A percentile compares a stretch with the other conserved stretches of the same genome.
Evolutionary conservation across 176 grass and related monocot species (phyloP).

Genomic region (Eragrostis curvula): DNA sequence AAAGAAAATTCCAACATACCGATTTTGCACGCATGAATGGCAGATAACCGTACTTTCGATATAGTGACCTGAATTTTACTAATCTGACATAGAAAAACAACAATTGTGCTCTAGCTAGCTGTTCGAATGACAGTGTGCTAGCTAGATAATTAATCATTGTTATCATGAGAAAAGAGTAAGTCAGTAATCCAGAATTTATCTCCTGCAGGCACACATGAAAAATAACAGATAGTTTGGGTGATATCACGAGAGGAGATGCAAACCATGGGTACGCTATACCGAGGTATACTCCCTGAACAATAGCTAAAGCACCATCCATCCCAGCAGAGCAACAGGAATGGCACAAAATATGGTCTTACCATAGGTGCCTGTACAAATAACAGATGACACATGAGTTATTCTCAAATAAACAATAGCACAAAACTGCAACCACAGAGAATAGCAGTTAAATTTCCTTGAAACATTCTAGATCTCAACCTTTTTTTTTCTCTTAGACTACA

Average conservation of each 20-base stretch:
- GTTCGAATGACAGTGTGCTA: constrained; percentile 19
- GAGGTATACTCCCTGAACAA: constrained; percentile 39
- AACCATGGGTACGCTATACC: constrained; percentile 16
- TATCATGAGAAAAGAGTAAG: background rate
- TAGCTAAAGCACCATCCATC: constrained; percentile 37
- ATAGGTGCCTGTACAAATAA: constrained; percentile 50
- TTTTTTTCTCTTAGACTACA: background rate
- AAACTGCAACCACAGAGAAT: background rate
- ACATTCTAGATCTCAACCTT: background rate
- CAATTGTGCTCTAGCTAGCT: constrained; percentile 29
- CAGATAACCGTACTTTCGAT: constrained; percentile 5
- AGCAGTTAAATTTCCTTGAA: background rate
- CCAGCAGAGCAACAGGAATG: constrained; percentile 6
- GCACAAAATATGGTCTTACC: constrained; percentile 57
- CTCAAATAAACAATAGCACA: background rate
- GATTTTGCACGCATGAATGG: constrained; percentile 20
- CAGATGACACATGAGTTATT: constrained; percentile 16
- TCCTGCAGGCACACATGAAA: constrained; percentile 34
- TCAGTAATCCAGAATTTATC: background rate
- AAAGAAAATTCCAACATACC: constrained; percentile 45
- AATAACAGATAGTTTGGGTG: background rate
- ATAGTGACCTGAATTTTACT: background rate
- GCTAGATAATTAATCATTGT: constrained; percentile 31
- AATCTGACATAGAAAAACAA: background rate
- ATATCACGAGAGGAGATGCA: constrained; percentile 1